A percentile compares a stretch with the other conserved stretches of the same genome.
phyloP scores from a whole-genome alignment of 495 filamentous ascomycete species.

The Penicillium robsamsonii region DNA sequence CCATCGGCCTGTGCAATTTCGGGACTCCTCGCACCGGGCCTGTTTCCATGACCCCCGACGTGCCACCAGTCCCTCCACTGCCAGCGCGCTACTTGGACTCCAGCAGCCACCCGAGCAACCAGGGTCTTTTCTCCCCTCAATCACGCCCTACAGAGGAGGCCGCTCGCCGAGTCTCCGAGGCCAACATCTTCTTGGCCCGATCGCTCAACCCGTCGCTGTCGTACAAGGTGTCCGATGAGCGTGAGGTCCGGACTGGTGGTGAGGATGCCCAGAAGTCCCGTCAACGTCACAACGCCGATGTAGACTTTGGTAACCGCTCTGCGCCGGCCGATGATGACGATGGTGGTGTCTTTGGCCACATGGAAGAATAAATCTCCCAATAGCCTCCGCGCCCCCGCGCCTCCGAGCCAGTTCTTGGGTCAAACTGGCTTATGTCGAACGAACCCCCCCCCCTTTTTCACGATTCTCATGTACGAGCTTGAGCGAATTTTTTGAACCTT shows the following conservation, averaged over 20 bases:
- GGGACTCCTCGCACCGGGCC: constrained; percentile 73
- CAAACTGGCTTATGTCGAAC: constrained; percentile 8
- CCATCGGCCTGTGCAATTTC: constrained; percentile 90
- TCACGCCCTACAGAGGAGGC: constrained; percentile 41
- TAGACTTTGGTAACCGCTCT: constrained; percentile 68
- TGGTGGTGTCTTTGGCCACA: constrained; percentile 90
- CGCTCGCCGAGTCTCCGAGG: constrained; percentile 33
- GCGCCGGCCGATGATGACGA: constrained; percentile 83
- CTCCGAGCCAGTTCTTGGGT: constrained; percentile 6
- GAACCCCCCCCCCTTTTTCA: constrained; percentile 19
- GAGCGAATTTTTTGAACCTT: constrained; percentile 37
- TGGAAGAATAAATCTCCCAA: constrained; percentile 71
- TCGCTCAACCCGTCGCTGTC: constrained; percentile 49
- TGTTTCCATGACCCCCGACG: constrained; percentile 67
- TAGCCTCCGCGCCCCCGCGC: not conserved
- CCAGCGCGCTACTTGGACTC: constrained; percentile 55
- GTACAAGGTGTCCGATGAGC: constrained; percentile 50
- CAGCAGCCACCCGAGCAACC: constrained; percentile 29
- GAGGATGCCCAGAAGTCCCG: constrained; percentile 45
- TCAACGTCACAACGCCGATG: constrained; percentile 64
- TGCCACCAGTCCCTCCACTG: constrained; percentile 82
- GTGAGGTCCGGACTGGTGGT: constrained; percentile 36
- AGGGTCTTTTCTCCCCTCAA: constrained; percentile 27
- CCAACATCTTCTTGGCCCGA: constrained; percentile 39
- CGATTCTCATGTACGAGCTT: constrained; percentile 45